These are phyloP conservation scores for Xerocomellus chrysenteron DNA, from an alignment of 768 basidiomycete species.

Conservation along the genomic window DNA sequence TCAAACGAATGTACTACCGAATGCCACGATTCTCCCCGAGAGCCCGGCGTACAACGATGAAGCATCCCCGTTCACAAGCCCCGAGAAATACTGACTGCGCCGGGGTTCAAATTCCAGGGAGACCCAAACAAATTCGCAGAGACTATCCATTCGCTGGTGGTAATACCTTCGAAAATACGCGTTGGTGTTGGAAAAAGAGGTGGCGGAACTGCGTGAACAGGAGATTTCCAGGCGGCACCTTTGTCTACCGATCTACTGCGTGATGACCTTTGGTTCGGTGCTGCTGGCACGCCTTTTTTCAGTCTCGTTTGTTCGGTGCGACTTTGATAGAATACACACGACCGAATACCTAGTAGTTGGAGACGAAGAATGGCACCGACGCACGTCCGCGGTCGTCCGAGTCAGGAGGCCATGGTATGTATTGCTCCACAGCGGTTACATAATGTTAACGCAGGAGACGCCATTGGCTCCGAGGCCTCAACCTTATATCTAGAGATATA, in stretches of 20 bases:
- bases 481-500: too few relatives aligned
- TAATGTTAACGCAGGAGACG: too few relatives aligned
- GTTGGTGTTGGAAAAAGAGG: background rate
- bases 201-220: background rate
- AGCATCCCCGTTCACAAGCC: background rate
- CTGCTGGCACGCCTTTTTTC: too few relatives aligned
- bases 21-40: slow-evolving; percentile 1
- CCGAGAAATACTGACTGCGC: background rate
- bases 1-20: slow-evolving; percentile 1
- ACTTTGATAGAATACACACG: too few relatives aligned
- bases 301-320: too few relatives aligned
- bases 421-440: too few relatives aligned
- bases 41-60: slow-evolving; percentile 6
- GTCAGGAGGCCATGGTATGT: too few relatives aligned
- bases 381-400: too few relatives aligned
- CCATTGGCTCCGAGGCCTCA: too few relatives aligned
- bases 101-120: background rate
- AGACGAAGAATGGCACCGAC: too few relatives aligned
- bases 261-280: background rate
- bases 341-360: too few relatives aligned
- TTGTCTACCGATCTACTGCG: slow-evolving; percentile 12
- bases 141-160: slow-evolving; percentile 7
- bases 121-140: slow-evolving; percentile 12
- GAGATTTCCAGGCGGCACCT: slow-evolving; percentile 1
- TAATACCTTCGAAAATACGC: slow-evolving; percentile 6